Base-by-base conservation (phyloP, 2,329 filamentous ascomycete species). In the Aureobasidium sp. region DNA sequence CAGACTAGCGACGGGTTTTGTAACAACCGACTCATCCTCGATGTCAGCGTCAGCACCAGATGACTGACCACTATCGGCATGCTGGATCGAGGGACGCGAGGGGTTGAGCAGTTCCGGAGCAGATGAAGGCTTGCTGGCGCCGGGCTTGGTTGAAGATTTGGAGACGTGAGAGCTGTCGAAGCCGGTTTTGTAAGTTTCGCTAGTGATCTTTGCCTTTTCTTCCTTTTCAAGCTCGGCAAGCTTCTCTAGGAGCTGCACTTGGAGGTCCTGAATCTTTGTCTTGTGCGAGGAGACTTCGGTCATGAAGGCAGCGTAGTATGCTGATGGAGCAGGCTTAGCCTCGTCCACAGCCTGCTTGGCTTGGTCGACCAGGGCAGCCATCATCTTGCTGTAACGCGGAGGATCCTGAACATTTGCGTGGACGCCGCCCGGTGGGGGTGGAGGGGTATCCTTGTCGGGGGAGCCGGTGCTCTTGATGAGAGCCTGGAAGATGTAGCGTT, bases 371-470 rank as follows among this genome's bases (percentile, higher is more conserved):
- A 99, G 75, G n/a, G 87, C 85, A n/a, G 89, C 89, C 88, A 99
- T 92, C 94, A 99, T 99, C 78, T 95, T 90, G 40, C 90, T 94
- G 71, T 96, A 99, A 15, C 86, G 88, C 0, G 89, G 90, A 67
- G 89, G 84, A 69, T 86, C 85, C 71, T 88, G 83, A 67, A 87
- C 85, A 59, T 90, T 81, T 43, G 81, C 80, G 70, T 95, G 87
- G 29, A 96, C 87, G 49, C 89, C 91, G 65, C 86, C 86, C 1
- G 92, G 92, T 25, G 88, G 80, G 9, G 88, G 86, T 3, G 90
- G 89, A 63, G 84, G 84, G 70, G 90, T 84, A 68, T 95, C 89
- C 61, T 87, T 83, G 47, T 85, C 81, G 64, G 87, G 83, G 60
- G 85, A 81, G 19, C 83, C 83, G 9, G 87, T 86, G 37, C 84